Percentiles rank a stretch among this genome's conserved stretches.
These are phyloP conservation scores for Teunomyces atbi DNA, from an alignment of 805 yeast genomes.

Conservation along the genomic window DNA sequence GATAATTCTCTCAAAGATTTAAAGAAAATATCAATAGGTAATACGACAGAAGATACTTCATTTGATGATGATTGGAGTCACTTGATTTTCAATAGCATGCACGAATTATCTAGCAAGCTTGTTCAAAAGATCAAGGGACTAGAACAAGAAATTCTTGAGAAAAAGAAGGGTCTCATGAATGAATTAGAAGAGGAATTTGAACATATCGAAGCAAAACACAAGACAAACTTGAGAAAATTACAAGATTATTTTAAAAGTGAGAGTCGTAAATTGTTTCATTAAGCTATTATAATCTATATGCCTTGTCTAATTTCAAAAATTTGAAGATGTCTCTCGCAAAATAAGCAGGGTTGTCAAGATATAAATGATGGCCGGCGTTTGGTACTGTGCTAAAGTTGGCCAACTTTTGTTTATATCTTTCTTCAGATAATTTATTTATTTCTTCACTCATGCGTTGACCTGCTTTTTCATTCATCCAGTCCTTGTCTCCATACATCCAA, in stretches of 20 bases:
- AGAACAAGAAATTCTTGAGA: background rate
- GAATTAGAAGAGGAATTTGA: constrained; percentile 1
- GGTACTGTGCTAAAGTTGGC: constrained; percentile 36
- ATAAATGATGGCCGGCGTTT: constrained; percentile 55
- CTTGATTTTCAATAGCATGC: background rate
- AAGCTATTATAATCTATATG: background rate
- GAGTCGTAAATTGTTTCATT: background rate
- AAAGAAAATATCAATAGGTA: background rate
- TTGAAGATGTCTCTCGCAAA: constrained; percentile 30
- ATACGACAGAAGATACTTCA: background rate
- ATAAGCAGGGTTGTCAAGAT: constrained; percentile 47
- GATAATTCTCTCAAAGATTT: background rate
- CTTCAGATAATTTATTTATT: constrained; percentile 20
- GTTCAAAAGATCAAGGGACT: background rate
- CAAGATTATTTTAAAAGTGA: background rate
- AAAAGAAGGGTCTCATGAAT: background rate
- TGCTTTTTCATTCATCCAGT: constrained; percentile 69
- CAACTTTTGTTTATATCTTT: constrained; percentile 25
- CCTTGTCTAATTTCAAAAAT: constrained; percentile 28
- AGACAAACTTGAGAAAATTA: background rate
- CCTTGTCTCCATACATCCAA: constrained; percentile 66
- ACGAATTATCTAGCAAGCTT: background rate
- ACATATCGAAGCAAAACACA: constrained; percentile 1
- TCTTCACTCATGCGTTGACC: constrained; percentile 39
- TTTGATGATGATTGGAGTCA: background rate